Evolutionary conservation across 768 basidiomycete species (phyloP).

Genomic region (Calocybe gangraenosa): DNA sequence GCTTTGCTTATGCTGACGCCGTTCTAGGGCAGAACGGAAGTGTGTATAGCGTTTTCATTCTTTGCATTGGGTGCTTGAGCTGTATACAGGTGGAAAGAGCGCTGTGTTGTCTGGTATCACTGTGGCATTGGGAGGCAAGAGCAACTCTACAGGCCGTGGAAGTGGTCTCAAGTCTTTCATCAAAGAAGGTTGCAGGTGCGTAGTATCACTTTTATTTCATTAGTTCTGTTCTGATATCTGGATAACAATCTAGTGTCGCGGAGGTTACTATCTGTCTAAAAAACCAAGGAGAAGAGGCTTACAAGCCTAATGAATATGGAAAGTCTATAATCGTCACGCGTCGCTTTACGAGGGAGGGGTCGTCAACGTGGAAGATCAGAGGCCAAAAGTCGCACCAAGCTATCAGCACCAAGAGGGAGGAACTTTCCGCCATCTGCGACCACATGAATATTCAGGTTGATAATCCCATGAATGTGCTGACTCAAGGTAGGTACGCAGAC

Average conservation of each 20-base stretch:
- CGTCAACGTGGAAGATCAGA: conserved; percentile 80
- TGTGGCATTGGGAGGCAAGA: conserved; percentile 91
- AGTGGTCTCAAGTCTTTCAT: conserved; percentile 81
- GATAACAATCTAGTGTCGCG: conserved; percentile 40
- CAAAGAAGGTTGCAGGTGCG: conserved; percentile 76
- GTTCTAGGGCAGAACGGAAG: conserved; percentile 85
- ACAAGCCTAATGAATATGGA: conserved; percentile 79
- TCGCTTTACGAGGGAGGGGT: conserved; percentile 70
- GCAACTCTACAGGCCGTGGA: conserved; percentile 87
- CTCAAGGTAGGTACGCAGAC: conserved; percentile 52
- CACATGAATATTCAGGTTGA: conserved; percentile 97
- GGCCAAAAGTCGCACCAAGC: conserved; percentile 34
- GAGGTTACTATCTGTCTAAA: conserved; percentile 80
- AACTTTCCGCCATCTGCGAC: conserved; percentile 84
- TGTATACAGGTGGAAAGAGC: conserved; percentile 79
- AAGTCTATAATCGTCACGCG: conserved; percentile 83
- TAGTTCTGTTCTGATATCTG: background rate
- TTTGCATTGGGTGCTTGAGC: background rate
- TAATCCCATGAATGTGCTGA: conserved; percentile 93
- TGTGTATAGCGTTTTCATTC: conserved; percentile 20
- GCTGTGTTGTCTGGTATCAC: conserved; percentile 92
- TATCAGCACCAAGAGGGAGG: conserved; percentile 76
- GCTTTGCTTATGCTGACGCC: conserved; percentile 1
- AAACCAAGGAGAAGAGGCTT: conserved; percentile 91
- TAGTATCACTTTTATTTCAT: conserved; percentile 6